Evolutionary conservation across 2,329 filamentous ascomycete species (phyloP), one percentile per base, ranked within the genome.

Genomic region (Aspergillus clavatus): DNA sequence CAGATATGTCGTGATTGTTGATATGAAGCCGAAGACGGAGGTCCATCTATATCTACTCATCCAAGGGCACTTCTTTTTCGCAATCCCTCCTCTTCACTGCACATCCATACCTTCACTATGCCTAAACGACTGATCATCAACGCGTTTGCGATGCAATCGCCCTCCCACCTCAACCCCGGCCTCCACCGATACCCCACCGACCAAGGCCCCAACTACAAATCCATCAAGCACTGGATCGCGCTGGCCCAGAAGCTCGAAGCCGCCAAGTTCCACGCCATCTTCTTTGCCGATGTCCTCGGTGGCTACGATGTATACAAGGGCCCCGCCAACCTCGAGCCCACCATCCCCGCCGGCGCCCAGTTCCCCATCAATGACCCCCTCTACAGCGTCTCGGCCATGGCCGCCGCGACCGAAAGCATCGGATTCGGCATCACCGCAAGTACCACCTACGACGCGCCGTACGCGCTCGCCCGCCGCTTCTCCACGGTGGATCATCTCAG

Each of bases 381-480:
- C 11, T 67, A 66, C 45, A 60, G 61, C 21, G 63, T 76, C 10
- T 63, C 73, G 1, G 72, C 73, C 2, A 69, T 76, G 68, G 72
- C 73, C 5, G 65, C 72, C 4, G 69, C 66, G 3, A 74, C 74
- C 0, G 67, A 73, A 48, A 69, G 66, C 16, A 61, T 77, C 43
- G 65, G 73, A 0, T 73, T 80, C 3, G 76, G 74, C 0, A 73
- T 76, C 1, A 80, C 77, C 0, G 77, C 76, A 0, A 76, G 73
- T 0, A 78, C 75, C 0, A 80, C 76, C 0, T 79, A 78, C 42
- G 76, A 80, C 18, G 67, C 75, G 40, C 75, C 77, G 4, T 79
- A 78, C 37, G 75, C 78, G 39, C 68, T 79, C 7, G 77, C 77
- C 1, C 67, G 76, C 2, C 73, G 75, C 2, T 76, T 80, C 43